Conservation (phyloP, 192 early-diverging fungal genomes). For the Paraglomus brasilianum region DNA sequence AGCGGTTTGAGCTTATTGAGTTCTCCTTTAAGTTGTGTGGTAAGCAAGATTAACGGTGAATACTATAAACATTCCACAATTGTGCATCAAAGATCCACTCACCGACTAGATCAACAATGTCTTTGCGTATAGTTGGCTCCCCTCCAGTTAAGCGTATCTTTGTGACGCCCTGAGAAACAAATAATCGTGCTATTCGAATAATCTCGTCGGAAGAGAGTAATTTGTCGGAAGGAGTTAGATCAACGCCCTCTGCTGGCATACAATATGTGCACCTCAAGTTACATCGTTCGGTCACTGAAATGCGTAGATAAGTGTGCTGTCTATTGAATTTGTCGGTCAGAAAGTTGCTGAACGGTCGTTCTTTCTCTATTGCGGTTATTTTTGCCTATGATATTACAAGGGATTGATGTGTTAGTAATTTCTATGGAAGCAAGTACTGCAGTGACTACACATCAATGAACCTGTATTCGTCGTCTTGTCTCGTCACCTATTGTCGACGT, state of each 20-base stretch:
- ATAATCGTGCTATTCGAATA: constrained; percentile 71
- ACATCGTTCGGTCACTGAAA: constrained; percentile 92
- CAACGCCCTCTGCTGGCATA: constrained; percentile 89
- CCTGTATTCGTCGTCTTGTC: too few species aligned
- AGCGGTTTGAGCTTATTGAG: constrained; percentile 68
- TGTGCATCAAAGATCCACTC: constrained; percentile 19
- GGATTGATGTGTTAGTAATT: background rate
- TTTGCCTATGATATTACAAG: constrained; percentile 33
- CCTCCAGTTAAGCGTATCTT: constrained; percentile 97
- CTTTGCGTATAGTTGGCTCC: constrained; percentile 91
- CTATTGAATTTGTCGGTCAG: constrained; percentile 80
- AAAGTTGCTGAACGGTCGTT: constrained; percentile 44
- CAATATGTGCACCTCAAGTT: constrained; percentile 98
- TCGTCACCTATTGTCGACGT: too few species aligned
- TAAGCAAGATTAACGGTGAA: background rate
- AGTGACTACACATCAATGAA: too few species aligned
- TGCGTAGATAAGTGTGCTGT: constrained; percentile 90
- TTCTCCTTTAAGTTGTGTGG: constrained; percentile 42
- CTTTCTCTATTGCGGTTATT: constrained; percentile 42
- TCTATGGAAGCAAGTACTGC: background rate
- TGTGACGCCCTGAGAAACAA: constrained; percentile 85
- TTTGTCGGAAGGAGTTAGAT: constrained; percentile 62
- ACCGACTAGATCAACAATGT: constrained; percentile 85
- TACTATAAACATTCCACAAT: background rate
- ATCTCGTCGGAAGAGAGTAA: constrained; percentile 85